These are phyloP conservation scores for Cercospora sp. DNA, from an alignment of 2,329 filamentous ascomycete genomes.

Conservation along the genomic window DNA sequence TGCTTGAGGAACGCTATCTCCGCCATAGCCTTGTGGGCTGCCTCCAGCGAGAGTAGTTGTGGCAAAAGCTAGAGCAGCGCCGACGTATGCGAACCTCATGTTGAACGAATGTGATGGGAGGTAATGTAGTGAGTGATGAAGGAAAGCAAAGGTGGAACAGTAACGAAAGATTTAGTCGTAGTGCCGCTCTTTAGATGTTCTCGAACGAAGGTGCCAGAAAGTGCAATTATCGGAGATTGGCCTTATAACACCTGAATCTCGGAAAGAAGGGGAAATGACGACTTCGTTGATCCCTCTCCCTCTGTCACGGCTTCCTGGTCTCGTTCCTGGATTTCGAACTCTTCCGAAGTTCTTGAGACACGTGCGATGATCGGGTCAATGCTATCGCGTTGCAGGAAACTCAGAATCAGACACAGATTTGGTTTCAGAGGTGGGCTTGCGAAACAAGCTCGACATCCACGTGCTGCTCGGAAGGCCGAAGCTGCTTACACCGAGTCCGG, in stretches of 20 bases:
- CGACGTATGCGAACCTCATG: constrained; percentile 15
- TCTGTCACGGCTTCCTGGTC: background rate
- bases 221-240: background rate
- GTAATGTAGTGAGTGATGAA: background rate
- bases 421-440: background rate
- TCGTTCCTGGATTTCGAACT: background rate
- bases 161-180: background rate
- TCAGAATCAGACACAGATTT: background rate
- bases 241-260: background rate
- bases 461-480: background rate
- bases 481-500: background rate
- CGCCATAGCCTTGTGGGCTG: background rate
- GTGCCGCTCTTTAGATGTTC: background rate
- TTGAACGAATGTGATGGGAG: background rate
- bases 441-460: background rate
- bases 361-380: background rate
- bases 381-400: background rate
- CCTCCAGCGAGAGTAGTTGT: background rate
- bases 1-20: background rate
- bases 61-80: constrained; percentile 4
- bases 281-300: background rate
- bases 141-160: background rate
- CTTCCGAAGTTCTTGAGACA: background rate
- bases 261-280: background rate
- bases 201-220: background rate